These are phyloP conservation scores for Aspergillus niger DNA, from an alignment of 2,329 filamentous ascomycete genomes.

Conservation along the genomic window DNA sequence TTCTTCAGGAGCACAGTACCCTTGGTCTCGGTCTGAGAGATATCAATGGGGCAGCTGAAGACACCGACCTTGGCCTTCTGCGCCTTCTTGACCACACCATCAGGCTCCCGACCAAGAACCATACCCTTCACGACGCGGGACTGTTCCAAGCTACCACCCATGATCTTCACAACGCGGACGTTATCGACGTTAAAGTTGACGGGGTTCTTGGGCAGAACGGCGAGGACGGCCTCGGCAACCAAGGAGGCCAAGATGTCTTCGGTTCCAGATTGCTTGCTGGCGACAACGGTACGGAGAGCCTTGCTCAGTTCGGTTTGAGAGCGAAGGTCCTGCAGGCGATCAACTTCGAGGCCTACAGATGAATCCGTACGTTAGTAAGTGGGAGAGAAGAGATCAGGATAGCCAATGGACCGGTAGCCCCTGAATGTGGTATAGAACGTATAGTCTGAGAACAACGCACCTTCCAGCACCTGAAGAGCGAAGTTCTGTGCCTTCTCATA, in stretches of 20 bases:
- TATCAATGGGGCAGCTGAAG: constrained; percentile 94
- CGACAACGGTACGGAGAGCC: constrained; percentile 91
- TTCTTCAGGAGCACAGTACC: constrained; percentile 96
- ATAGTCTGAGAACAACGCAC: constrained; percentile 41
- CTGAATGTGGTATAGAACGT: constrained; percentile 4
- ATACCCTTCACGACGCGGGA: constrained; percentile 95
- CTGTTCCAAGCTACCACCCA: constrained; percentile 94
- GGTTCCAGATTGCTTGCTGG: constrained; percentile 92
- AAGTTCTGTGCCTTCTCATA: constrained; percentile 94
- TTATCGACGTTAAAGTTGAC: constrained; percentile 98
- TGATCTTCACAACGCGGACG: constrained; percentile 98
- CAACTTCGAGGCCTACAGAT: constrained; percentile 72
- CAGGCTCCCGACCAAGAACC: constrained; percentile 96
- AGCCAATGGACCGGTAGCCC: constrained; percentile 5
- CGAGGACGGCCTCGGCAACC: constrained; percentile 80
- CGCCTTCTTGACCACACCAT: constrained; percentile 87
- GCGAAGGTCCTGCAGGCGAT: constrained; percentile 83
- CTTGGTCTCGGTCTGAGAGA: constrained; percentile 96
- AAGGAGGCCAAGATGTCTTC: constrained; percentile 85
- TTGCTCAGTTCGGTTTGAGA: constrained; percentile 85
- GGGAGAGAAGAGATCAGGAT: neutral
- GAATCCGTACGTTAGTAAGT: neutral
- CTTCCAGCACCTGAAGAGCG: constrained; percentile 80
- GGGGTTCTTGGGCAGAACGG: constrained; percentile 93
- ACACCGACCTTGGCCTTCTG: constrained; percentile 93